A percentile compares a stretch with the other conserved stretches of the same genome.
Conservation (phyloP, 495 filamentous ascomycete genomes). For the Astrothelium subdiscretum region DNA sequence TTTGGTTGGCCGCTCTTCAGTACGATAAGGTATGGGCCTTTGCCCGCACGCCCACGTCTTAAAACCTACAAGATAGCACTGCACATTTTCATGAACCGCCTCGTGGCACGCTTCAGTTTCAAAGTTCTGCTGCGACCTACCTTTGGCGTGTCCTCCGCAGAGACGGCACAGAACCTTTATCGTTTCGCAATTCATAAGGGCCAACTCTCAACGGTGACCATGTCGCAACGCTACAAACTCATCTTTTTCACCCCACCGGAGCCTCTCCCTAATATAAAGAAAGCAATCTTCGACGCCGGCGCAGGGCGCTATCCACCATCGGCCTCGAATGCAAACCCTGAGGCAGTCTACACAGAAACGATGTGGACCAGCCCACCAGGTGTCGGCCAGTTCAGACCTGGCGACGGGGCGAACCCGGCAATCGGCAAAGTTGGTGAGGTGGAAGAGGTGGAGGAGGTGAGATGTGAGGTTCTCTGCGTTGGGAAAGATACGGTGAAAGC, state of each 20-base stretch:
- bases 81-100: too few species aligned
- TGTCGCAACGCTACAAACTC: conserved; percentile 37
- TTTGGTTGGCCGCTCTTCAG: too few species aligned
- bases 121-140: too few species aligned
- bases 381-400: conserved; percentile 50
- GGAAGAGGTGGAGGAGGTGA: conserved; percentile 41
- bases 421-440: conserved; percentile 43
- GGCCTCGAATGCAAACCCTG: not conserved
- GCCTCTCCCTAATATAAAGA: conserved; percentile 40
- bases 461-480: conserved; percentile 42
- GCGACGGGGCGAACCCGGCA: conserved; percentile 43
- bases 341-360: not conserved
- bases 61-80: too few species aligned
- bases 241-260: conserved; percentile 45
- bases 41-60: too few species aligned
- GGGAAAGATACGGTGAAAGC: conserved; percentile 36
- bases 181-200: too few species aligned
- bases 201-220: not conserved
- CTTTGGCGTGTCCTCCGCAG: too few species aligned
- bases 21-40: too few species aligned
- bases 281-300: conserved; percentile 52
- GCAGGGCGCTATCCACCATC: conserved; percentile 46
- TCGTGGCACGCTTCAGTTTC: too few species aligned
- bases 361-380: conserved; percentile 30
- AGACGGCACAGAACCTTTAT: too few species aligned